Evolutionary conservation across 805 yeast species (phyloP), one percentile per base, ranked within the genome.

Genomic region (Saturnispora serradocipensis): DNA sequence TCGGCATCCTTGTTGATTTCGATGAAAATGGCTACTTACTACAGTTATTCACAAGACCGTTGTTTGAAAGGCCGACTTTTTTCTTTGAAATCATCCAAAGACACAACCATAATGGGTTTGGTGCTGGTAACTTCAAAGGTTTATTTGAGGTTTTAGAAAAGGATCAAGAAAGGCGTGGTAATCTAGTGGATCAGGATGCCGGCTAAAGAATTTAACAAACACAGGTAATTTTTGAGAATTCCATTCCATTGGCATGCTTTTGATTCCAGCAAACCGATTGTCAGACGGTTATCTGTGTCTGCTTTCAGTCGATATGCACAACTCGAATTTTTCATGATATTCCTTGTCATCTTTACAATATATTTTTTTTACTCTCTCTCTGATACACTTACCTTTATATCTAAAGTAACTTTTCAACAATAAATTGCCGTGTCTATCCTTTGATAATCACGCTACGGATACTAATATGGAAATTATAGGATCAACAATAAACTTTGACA

Each of bases 61-160:
- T 86, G 16, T 76, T 77, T 55, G 90, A 83, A 60, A 72, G 95
- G 38, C 96, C 96, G 28, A 86, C 95, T 0, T 72, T 87, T 44
- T 88, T 88, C 62, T 70, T 88, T 56, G 96, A 88, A 64, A 75
- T 88, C 24, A 88, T 88, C 55, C 93, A 88, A 67, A 75, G 96
- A 54, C 72, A 75, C 58, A 84, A 86, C 60, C 90, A 86, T 63
- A 76, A 82, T 54, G 96, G 96, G 0, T 88, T 88, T 67, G 96
- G 96, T 1, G 88, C 88, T 47, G 96, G 96, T 2, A 88, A 89
- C 54, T 88, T 88, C 70, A 84, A 81, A 63, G 86, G 93, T 0
- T 69, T 88, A 38, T 88, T 86, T 61, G 90, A 87, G 61, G 78
- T 85, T 6, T 80, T 88, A 52, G 96, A 88, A 64, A 73, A 74